Evolutionary conservation across 495 filamentous ascomycete species (phyloP).

Genomic region (Hyphodiscus hymeniophilus): DNA sequence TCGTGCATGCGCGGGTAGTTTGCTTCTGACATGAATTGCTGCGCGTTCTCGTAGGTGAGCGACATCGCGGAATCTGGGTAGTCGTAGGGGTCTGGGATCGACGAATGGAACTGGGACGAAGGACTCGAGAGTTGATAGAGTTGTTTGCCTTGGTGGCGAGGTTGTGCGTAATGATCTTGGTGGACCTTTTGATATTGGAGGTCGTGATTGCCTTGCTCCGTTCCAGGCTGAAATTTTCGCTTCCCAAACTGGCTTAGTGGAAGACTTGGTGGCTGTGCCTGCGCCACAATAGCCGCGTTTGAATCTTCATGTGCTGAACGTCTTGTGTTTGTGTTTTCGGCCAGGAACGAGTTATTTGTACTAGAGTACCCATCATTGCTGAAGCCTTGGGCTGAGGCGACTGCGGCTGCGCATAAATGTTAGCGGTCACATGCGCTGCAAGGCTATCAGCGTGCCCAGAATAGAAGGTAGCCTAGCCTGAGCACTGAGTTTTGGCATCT

Average conservation of each 20-base stretch:
- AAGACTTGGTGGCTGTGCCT: background rate
- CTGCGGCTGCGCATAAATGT: background rate
- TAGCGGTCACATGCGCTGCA: constrained; percentile 5
- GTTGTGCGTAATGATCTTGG: constrained; percentile 7
- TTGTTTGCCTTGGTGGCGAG: constrained; percentile 8
- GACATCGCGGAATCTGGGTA: constrained; percentile 10
- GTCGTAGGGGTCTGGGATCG: background rate
- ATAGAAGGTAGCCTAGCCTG: background rate
- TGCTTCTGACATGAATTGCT: constrained; percentile 6
- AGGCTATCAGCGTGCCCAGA: background rate
- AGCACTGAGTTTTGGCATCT: background rate
- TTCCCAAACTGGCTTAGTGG: too few species aligned
- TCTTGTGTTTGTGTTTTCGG: background rate
- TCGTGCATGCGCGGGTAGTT: constrained; percentile 20
- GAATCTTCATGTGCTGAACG: background rate
- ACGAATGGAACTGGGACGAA: constrained; percentile 1
- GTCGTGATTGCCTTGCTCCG: background rate
- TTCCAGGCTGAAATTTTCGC: background rate
- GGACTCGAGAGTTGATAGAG: background rate
- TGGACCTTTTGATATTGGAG: background rate
- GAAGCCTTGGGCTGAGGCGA: constrained; percentile 3
- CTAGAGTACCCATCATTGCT: background rate
- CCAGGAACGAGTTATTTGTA: background rate
- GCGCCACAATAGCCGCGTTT: background rate
- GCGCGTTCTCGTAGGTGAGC: constrained; percentile 15